Evolutionary conservation across 169 alveolate genomes (phyloP).

Genomic region (Cyclospora cayetanensis): DNA sequence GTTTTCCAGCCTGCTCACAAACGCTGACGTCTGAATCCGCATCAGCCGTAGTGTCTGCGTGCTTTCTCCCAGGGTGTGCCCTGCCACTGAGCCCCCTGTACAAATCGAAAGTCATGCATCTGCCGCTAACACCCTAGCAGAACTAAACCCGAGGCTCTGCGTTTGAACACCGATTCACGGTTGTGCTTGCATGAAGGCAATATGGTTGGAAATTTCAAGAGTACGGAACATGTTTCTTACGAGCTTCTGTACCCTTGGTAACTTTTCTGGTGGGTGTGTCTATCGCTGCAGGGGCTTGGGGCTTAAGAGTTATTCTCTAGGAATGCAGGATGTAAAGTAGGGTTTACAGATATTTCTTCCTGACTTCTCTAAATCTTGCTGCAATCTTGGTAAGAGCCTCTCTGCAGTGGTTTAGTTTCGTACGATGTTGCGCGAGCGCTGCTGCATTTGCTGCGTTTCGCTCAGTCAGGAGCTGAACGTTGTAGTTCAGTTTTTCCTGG

Average conservation of each 20-base stretch:
- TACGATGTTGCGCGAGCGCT: constrained; percentile 66
- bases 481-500: constrained; percentile 77
- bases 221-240: no score
- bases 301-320: constrained; percentile 14
- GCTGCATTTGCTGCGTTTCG: constrained; percentile 73
- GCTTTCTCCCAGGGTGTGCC: no score
- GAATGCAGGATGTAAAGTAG: background rate
- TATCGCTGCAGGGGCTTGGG: background rate
- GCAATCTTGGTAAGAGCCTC: constrained; percentile 28
- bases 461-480: constrained; percentile 74
- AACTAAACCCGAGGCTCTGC: no score
- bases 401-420: constrained; percentile 64
- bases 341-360: constrained; percentile 31
- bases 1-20: constrained; percentile 35
- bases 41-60: no score
- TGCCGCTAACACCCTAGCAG: no score
- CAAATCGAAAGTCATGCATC: no score
- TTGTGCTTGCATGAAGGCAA: no score
- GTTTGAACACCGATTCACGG: no score
- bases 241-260: background rate
- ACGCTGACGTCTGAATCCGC: constrained; percentile 28
- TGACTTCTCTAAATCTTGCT: background rate
- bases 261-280: background rate
- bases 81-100: no score
- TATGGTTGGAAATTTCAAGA: no score